A percentile compares a stretch with the other conserved stretches of the same genome.
These are phyloP conservation scores for Paracorniculantispora psalliotae DNA, from an alignment of 2,329 filamentous ascomycete species.

Conservation along the genomic window DNA sequence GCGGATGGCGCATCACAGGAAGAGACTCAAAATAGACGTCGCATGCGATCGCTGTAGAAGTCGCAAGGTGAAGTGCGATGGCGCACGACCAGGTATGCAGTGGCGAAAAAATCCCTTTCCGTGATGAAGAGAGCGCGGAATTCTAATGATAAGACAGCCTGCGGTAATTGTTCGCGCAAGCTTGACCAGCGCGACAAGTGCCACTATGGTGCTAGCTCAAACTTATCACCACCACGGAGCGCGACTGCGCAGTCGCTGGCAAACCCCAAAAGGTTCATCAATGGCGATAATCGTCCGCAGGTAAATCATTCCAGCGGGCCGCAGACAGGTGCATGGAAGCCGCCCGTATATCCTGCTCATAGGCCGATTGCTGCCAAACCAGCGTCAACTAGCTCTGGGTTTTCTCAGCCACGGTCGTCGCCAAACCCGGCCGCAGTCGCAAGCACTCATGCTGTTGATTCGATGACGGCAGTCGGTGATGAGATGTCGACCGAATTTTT, in stretches of 20 bases:
- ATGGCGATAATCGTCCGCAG: not conserved
- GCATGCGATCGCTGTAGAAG: conserved; percentile 38
- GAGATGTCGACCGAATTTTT: conserved; percentile 39
- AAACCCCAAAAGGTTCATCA: not conserved
- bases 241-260: not conserved
- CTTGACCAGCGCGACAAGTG: conserved; percentile 25
- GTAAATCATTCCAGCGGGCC: not conserved
- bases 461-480: conserved; percentile 41
- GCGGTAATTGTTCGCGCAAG: conserved; percentile 28
- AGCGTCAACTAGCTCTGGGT: not conserved
- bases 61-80: conserved; percentile 40
- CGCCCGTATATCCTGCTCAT: not conserved
- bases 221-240: not conserved
- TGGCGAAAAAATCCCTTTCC: not conserved
- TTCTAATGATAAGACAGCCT: conserved; percentile 19
- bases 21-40: conserved; percentile 39
- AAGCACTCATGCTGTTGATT: conserved; percentile 34
- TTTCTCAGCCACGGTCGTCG: not conserved
- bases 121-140: not conserved
- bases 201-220: conserved; percentile 20
- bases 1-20: conserved; percentile 18
- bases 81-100: conserved; percentile 31
- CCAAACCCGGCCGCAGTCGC: not conserved
- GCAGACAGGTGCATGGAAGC: not conserved
- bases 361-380: conserved; percentile 8